Evolutionary conservation across 2,329 filamentous ascomycete species (phyloP).

Genomic region (Curvularia spicifera): DNA sequence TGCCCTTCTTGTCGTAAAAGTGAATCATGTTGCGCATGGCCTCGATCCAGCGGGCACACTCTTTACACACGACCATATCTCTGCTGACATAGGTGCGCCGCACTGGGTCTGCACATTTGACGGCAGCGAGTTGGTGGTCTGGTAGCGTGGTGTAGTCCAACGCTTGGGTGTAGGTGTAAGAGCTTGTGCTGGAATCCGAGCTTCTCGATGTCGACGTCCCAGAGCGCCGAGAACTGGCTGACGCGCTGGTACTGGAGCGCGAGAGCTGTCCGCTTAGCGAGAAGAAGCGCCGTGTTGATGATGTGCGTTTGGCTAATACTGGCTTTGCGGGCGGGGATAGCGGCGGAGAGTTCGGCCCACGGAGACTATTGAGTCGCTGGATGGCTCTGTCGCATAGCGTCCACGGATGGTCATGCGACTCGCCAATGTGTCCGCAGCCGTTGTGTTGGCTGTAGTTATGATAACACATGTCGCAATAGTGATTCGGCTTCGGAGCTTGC

Average conservation of each 20-base stretch:
- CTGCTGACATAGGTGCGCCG: slow-evolving; percentile 33
- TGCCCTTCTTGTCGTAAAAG: slow-evolving; percentile 40
- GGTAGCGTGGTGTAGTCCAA: slow-evolving; percentile 34
- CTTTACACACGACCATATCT: slow-evolving; percentile 39
- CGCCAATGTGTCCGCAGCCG: slow-evolving; percentile 45
- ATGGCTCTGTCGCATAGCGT: slow-evolving; percentile 39
- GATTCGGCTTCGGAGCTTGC: neutral
- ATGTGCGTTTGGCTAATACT: slow-evolving; percentile 26
- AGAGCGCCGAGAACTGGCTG: slow-evolving; percentile 24
- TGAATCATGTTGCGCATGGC: slow-evolving; percentile 43
- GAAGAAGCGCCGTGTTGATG: slow-evolving; percentile 35
- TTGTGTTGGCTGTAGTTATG: slow-evolving; percentile 45
- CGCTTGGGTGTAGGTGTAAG: slow-evolving; percentile 14
- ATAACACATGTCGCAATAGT: slow-evolving; percentile 32
- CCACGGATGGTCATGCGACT: slow-evolving; percentile 34
- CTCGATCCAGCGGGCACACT: slow-evolving; percentile 35
- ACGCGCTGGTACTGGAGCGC: slow-evolving; percentile 29
- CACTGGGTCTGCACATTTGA: slow-evolving; percentile 26
- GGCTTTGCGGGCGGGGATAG: slow-evolving; percentile 26
- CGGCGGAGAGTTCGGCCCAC: slow-evolving; percentile 39
- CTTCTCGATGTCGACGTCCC: slow-evolving; percentile 17
- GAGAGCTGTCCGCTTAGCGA: slow-evolving; percentile 35
- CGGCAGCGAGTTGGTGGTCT: slow-evolving; percentile 35
- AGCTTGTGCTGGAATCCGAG: slow-evolving; percentile 22
- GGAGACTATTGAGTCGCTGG: slow-evolving; percentile 29